A percentile compares a stretch with the other conserved stretches of the same genome.
Conservation (phyloP, 352 stramenopile genomes). For the Globisporangium nodosum region DNA sequence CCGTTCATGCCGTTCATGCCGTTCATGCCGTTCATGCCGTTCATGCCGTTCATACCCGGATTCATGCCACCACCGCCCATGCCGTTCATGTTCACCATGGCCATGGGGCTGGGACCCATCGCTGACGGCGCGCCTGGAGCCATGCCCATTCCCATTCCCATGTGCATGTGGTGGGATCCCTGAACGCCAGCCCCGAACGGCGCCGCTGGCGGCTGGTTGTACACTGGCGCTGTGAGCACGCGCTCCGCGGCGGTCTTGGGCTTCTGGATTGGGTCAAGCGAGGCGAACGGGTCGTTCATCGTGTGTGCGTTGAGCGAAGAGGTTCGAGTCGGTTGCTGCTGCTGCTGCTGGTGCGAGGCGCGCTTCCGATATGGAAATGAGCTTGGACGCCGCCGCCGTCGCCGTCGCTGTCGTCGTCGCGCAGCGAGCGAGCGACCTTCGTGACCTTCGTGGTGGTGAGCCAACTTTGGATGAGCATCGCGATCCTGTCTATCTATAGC, state of each 20-base stretch:
- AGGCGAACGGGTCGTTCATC: conserved; percentile 74
- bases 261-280: conserved; percentile 70
- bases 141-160: conserved; percentile 2
- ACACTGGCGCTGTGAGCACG: conserved; percentile 14
- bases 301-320: background rate
- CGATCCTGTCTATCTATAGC: no score
- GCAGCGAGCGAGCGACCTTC: no score
- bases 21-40: conserved; percentile 6
- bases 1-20: conserved; percentile 6
- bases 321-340: background rate
- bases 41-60: conserved; percentile 7
- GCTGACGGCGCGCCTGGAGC: background rate
- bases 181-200: conserved; percentile 20
- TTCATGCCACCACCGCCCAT: conserved; percentile 12
- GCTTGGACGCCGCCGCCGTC: no score
- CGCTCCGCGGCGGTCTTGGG: conserved; percentile 48
- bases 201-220: conserved; percentile 16
- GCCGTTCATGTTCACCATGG: conserved; percentile 10
- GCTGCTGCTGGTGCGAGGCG: background rate
- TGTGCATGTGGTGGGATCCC: conserved; percentile 1
- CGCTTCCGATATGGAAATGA: conserved; percentile 3
- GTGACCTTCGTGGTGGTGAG: no score
- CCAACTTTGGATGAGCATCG: no score
- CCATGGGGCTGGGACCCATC: conserved; percentile 12
- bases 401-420: no score